A percentile compares a stretch with the other conserved stretches of the same genome.
phyloP scores from a whole-genome alignment of 345 rosid genomes.

The Rhizophora mangle region DNA sequence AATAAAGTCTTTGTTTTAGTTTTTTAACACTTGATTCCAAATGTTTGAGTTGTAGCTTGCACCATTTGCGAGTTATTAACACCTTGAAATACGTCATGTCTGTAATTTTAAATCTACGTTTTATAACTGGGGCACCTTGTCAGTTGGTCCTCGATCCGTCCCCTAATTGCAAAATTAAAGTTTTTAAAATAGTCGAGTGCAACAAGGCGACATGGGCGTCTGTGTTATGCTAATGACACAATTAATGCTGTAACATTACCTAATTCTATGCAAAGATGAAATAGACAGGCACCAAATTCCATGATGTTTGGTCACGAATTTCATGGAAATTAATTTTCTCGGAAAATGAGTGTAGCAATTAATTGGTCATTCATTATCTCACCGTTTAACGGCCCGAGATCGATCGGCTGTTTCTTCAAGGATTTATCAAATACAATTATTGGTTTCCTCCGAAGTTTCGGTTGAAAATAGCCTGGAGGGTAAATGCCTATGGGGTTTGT shows the following conservation, averaged over 20 bases:
- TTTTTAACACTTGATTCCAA: no score
- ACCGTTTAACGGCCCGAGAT: slow-evolving; percentile 18
- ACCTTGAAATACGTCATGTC: no score
- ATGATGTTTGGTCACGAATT: slow-evolving; percentile 7
- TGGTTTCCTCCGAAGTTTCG: slow-evolving; percentile 17
- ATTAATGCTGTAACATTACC: slow-evolving; percentile 5
- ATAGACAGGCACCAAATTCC: slow-evolving; percentile 12
- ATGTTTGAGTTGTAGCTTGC: no score
- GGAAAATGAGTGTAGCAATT: slow-evolving; percentile 24
- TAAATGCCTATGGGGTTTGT: slow-evolving; percentile 23
- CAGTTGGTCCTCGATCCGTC: no score
- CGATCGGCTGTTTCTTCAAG: not conserved
- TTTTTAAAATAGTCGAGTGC: not conserved
- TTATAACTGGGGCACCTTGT: no score
- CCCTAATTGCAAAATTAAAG: not conserved
- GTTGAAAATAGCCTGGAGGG: slow-evolving; percentile 34
- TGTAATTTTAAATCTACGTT: no score
- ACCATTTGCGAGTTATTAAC: no score
- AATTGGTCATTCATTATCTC: slow-evolving; percentile 22
- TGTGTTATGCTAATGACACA: not conserved
- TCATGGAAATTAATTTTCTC: slow-evolving; percentile 16
- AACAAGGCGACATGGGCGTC: not conserved
- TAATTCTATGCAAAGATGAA: not conserved
- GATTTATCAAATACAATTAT: not conserved
- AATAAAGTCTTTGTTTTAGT: no score